A percentile compares a stretch with the other conserved stretches of the same genome.
Evolutionary conservation across 805 yeast genomes (phyloP).

Genomic region (Schwanniomyces polymorphus): DNA sequence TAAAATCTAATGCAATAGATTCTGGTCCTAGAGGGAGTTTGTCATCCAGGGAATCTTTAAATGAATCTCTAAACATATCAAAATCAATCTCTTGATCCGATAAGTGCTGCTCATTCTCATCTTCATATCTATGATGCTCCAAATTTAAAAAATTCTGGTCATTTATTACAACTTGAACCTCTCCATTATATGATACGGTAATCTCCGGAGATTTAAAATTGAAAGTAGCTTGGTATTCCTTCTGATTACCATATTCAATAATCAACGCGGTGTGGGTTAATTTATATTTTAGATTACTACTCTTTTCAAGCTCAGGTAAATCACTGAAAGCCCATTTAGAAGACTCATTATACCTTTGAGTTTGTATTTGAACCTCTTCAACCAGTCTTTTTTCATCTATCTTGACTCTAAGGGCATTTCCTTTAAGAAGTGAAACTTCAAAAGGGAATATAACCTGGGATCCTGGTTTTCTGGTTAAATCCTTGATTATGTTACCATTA

Average conservation of each 20-base stretch:
- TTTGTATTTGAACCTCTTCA: constrained; percentile 22
- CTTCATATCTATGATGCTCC: constrained; percentile 70
- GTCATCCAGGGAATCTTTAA: constrained; percentile 67
- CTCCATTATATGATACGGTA: constrained; percentile 44
- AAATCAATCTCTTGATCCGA: constrained; percentile 61
- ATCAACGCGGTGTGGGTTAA: constrained; percentile 3
- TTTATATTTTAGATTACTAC: not conserved
- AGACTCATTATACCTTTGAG: constrained; percentile 61
- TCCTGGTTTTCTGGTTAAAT: constrained; percentile 13
- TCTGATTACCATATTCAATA: constrained; percentile 36
- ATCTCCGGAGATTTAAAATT: constrained; percentile 50
- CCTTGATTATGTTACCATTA: constrained; percentile 49
- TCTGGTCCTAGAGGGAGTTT: constrained; percentile 83
- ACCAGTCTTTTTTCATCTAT: constrained; percentile 61
- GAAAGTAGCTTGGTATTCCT: constrained; percentile 44
- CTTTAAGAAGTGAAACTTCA: constrained; percentile 53
- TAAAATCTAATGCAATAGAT: constrained; percentile 77
- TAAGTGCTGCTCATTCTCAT: constrained; percentile 36
- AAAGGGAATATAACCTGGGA: constrained; percentile 51
- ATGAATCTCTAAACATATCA: constrained; percentile 70
- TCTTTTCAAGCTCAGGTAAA: constrained; percentile 6
- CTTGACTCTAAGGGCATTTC: constrained; percentile 59
- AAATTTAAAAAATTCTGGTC: constrained; percentile 69
- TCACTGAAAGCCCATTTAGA: constrained; percentile 54
- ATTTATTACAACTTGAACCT: constrained; percentile 58